phyloP scores from a whole-genome alignment of 208 protist species.

The Crithidia thermophila region DNA sequence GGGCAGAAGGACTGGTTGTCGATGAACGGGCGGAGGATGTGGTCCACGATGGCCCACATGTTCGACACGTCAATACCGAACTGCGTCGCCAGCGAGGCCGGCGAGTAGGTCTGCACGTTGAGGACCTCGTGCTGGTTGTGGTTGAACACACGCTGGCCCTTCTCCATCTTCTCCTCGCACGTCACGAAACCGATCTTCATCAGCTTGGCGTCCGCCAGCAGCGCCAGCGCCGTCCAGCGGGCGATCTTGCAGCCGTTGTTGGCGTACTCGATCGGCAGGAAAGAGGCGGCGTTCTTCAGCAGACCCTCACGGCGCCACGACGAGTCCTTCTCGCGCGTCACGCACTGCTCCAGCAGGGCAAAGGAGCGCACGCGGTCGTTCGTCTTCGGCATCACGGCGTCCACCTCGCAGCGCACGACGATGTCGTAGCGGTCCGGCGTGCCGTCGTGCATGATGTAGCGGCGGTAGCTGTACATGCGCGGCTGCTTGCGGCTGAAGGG shows the following conservation, averaged over 20 bases:
- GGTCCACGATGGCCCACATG: slow-evolving; percentile 85
- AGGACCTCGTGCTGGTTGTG: slow-evolving; percentile 65
- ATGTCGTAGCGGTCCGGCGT: slow-evolving; percentile 77
- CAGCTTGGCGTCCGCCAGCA: slow-evolving; percentile 61
- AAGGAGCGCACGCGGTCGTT: slow-evolving; percentile 72
- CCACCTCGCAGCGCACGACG: slow-evolving; percentile 86
- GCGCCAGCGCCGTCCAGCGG: slow-evolving; percentile 86
- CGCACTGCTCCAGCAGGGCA: slow-evolving; percentile 79
- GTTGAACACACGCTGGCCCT: slow-evolving; percentile 34
- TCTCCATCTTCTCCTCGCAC: slow-evolving; percentile 43
- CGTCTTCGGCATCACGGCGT: slow-evolving; percentile 56
- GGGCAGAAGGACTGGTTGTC: slow-evolving; percentile 45
- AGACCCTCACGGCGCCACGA: slow-evolving; percentile 60
- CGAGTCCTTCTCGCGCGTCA: slow-evolving; percentile 35
- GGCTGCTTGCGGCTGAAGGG: slow-evolving; percentile 70
- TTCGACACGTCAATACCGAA: slow-evolving; percentile 65
- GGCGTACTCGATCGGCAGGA: slow-evolving; percentile 65
- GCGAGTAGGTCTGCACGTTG: slow-evolving; percentile 60
- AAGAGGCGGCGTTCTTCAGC: slow-evolving; percentile 48
- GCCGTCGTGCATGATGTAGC: slow-evolving; percentile 73
- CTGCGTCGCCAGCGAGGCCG: slow-evolving; percentile 55
- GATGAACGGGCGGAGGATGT: slow-evolving; percentile 68
- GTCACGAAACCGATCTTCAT: slow-evolving; percentile 90
- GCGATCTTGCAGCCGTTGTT: slow-evolving; percentile 80
- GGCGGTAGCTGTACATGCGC: slow-evolving; percentile 86